Percentiles rank a stretch among this genome's conserved stretches.
Evolutionary conservation across 306 rosid genomes (phyloP).

Genomic region (Prunus mira): DNA sequence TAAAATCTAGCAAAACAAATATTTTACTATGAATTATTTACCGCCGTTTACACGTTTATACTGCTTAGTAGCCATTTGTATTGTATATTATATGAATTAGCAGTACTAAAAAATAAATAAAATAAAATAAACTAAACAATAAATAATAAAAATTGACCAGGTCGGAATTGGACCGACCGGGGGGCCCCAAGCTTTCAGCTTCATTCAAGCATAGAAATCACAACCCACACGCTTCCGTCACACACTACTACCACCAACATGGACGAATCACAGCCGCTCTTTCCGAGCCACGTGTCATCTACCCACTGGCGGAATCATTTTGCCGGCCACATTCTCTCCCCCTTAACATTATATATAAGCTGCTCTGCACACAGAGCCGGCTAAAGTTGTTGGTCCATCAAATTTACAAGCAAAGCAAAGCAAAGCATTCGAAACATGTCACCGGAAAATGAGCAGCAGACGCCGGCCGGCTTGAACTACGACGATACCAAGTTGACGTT

Average conservation of each 20-base stretch:
- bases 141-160: neutral
- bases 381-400: neutral
- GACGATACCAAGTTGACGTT: constrained; percentile 57
- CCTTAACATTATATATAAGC: constrained; percentile 9
- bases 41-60: too few relatives aligned
- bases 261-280: constrained; percentile 33
- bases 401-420: neutral
- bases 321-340: constrained; percentile 17
- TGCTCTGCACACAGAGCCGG: neutral
- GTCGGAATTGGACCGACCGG: constrained; percentile 12
- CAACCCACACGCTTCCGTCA: constrained; percentile 27
- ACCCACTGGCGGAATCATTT: constrained; percentile 1
- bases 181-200: constrained; percentile 12
- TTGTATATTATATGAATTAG: neutral
- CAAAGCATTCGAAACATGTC: constrained; percentile 29
- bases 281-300: constrained; percentile 8
- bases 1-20: too few relatives aligned
- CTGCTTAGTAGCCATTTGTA: too few relatives aligned
- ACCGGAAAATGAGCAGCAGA: constrained; percentile 19
- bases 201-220: constrained; percentile 15
- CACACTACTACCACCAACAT: constrained; percentile 7
- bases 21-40: too few relatives aligned
- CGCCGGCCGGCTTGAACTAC: constrained; percentile 29
- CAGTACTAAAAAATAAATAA: neutral
- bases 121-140: neutral